Evolutionary conservation across 495 filamentous ascomycete genomes (phyloP).

Genomic region (Amorphotheca resinae): DNA sequence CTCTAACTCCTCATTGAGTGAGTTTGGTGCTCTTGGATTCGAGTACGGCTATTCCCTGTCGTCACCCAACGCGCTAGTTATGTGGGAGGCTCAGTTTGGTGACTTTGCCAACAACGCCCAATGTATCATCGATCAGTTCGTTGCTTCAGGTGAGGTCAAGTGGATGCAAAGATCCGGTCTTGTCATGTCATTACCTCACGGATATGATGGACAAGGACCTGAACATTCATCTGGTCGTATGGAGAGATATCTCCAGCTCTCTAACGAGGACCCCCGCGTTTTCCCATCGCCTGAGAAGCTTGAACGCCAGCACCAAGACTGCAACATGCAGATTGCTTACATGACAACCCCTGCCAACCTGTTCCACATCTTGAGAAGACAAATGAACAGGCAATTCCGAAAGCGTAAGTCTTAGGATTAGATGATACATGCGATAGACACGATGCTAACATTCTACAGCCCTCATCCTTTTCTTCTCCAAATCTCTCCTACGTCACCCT

Average conservation of each 20-base stretch:
- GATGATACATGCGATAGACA: not conserved
- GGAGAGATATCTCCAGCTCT: conserved; percentile 94
- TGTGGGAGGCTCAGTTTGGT: conserved; percentile 99
- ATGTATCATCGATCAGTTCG: conserved; percentile 97
- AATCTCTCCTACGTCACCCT: conserved; percentile 85
- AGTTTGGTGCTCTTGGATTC: conserved; percentile 91
- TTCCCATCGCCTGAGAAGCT: conserved; percentile 82
- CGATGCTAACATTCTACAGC: conserved; percentile 34
- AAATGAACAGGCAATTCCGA: conserved; percentile 98
- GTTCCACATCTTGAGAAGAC: conserved; percentile 91
- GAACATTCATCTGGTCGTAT: conserved; percentile 97
- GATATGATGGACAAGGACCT: conserved; percentile 95
- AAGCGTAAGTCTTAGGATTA: conserved; percentile 66
- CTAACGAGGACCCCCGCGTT: conserved; percentile 91
- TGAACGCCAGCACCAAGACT: conserved; percentile 96
- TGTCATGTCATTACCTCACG: conserved; percentile 88
- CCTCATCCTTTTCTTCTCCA: conserved; percentile 94
- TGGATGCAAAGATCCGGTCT: conserved; percentile 96
- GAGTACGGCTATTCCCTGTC: conserved; percentile 98
- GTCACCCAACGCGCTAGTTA: conserved; percentile 89
- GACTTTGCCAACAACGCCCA: conserved; percentile 99
- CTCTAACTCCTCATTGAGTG: conserved; percentile 91
- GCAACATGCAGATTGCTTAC: conserved; percentile 97
- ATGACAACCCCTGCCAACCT: conserved; percentile 86
- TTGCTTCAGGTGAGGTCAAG: conserved; percentile 93